Base-by-base conservation (phyloP, 1,284 basidiomycete species). In the Xerocomus amazonicus region DNA sequence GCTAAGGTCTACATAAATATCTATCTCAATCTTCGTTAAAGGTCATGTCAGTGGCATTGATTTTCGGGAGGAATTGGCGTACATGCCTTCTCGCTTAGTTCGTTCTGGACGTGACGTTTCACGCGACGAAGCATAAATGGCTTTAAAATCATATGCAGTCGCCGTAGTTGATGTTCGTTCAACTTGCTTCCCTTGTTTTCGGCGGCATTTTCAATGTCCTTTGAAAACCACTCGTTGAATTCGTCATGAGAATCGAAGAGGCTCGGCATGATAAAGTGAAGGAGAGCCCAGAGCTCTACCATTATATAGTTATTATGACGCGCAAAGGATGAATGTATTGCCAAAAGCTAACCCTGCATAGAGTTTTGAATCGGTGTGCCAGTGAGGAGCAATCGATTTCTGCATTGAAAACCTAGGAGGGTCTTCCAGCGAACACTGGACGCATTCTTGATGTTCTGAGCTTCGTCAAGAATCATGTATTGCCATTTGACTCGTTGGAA, bases 191-290 rank as follows among this genome's bases (percentile, higher is more conserved):
- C 90, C 59, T 92, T 92, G 67, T 94, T 94, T 71, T 93, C 91
- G 23, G 78, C 93, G 16, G 91, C 91, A 66, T 90, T 95, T 74
- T 99, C 97, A 51, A 99, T 98, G 65, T 99, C 97, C 70, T 98
- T 98, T 23, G 96, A 97, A 73, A 99, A 99, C 97, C 97, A 99
- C 69, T 99, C 97, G 67, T 91, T 94, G 75, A 99, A 99, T 73
- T 99, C 97, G 65, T 99, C 95, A 65, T 99, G 96, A 32, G 95
- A 98, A 70, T 99, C 97, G 70, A 99, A 99, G 47, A 99, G 75
- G 65, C 90, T 95, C 1, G 97, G 97, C 97, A 99, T 99, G 74
- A 99, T 99, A 73, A 99, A 99, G 69, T 99, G 97, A 43, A 99
- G 77, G 51, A 99, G 76, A 2, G 97, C 97, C 97, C 97, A 99